Conservation (phyloP, 495 filamentous ascomycete genomes). For the Annulohypoxylon stygium region DNA sequence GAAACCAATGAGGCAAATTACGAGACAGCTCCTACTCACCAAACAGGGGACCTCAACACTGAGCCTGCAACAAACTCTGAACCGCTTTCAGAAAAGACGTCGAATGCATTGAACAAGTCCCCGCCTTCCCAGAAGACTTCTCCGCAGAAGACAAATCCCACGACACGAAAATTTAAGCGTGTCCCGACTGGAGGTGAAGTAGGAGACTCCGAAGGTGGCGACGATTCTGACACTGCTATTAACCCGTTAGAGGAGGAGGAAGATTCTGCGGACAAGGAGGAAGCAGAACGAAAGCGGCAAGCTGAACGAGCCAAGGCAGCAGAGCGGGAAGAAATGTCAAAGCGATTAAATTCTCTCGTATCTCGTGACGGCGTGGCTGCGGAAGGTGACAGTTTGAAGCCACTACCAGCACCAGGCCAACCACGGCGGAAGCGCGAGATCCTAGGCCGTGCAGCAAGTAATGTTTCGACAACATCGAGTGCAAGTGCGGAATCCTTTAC, state of each 20-base stretch:
- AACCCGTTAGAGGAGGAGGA: slow-evolving; percentile 38
- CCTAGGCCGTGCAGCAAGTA: slow-evolving; percentile 65
- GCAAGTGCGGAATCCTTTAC: slow-evolving; percentile 39
- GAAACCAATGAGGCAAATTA: slow-evolving; percentile 21
- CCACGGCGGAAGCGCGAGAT: slow-evolving; percentile 59
- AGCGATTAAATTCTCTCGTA: slow-evolving; percentile 47
- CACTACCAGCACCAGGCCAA: slow-evolving; percentile 44
- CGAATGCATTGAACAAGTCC: slow-evolving; percentile 56
- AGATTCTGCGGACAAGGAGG: slow-evolving; percentile 29
- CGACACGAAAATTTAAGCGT: slow-evolving; percentile 35
- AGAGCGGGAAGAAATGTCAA: slow-evolving; percentile 45
- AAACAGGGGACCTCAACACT: slow-evolving; percentile 27
- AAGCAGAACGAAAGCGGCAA: slow-evolving; percentile 41
- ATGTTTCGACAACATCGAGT: slow-evolving; percentile 59
- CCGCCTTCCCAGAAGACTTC: slow-evolving; percentile 37
- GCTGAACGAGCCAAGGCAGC: slow-evolving; percentile 43
- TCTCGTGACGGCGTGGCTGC: slow-evolving; percentile 38
- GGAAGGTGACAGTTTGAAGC: slow-evolving; percentile 26
- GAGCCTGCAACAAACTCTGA: slow-evolving; percentile 33
- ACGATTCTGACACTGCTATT: slow-evolving; percentile 44
- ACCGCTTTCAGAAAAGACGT: slow-evolving; percentile 57
- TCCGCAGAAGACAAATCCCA: slow-evolving; percentile 15
- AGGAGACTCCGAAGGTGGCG: slow-evolving; percentile 58
- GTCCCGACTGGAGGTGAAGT: slow-evolving; percentile 54
- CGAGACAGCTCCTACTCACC: slow-evolving; percentile 55